phyloP scores from a whole-genome alignment of 176 grass and related monocot species.

The Themeda triandra region DNA sequence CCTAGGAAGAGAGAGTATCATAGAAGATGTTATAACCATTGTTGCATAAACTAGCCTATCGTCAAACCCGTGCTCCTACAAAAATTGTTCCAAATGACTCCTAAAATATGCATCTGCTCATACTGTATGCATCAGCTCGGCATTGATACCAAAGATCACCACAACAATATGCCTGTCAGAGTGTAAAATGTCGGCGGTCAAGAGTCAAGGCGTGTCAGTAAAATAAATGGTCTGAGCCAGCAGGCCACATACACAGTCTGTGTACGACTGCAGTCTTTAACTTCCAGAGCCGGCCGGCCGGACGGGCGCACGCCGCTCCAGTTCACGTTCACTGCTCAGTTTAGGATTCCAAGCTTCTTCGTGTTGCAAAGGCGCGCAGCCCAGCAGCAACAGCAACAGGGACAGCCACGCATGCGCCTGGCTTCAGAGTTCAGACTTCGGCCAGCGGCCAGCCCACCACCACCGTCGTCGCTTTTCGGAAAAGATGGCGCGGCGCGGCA shows the following conservation, averaged over 20 bases:
- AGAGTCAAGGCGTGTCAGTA: constrained; percentile 31
- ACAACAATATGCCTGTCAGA: too few species aligned
- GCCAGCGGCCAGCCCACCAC: not conserved
- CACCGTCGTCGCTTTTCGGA: constrained; percentile 3
- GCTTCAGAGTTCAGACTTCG: not conserved
- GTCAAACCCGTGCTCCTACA: too few species aligned
- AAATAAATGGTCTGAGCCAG: not conserved
- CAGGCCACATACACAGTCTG: not conserved
- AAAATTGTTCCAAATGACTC: too few species aligned
- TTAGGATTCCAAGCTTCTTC: constrained; percentile 41
- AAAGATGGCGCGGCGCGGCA: constrained; percentile 13
- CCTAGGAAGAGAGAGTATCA: too few species aligned
- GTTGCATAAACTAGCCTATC: too few species aligned
- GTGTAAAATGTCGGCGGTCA: constrained; percentile 52
- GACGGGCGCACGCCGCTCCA: not conserved
- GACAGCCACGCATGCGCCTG: not conserved
- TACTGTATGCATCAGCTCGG: too few species aligned
- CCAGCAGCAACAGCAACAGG: not conserved
- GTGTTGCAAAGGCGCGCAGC: not conserved
- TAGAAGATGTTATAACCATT: too few species aligned
- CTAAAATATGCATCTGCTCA: too few species aligned
- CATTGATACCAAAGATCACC: too few species aligned
- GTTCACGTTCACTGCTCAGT: not conserved
- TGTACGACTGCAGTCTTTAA: constrained; percentile 19
- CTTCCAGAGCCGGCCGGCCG: not conserved